A percentile compares a stretch with the other conserved stretches of the same genome.
phyloP scores from a whole-genome alignment of 75 land plant species.

The Cryptomeria japonica region DNA sequence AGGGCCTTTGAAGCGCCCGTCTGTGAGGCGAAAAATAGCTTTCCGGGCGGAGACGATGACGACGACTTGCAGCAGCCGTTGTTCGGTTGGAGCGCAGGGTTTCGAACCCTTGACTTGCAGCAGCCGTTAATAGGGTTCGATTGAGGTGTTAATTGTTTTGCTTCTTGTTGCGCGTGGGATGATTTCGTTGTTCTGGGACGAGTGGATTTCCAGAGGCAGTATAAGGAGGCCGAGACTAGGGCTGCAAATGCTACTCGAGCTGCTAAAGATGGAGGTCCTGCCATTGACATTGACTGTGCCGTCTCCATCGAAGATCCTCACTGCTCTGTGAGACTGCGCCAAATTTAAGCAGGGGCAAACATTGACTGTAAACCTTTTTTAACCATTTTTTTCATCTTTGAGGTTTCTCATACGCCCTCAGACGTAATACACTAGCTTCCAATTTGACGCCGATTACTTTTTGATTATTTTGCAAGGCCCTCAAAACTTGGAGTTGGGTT shows the following conservation, averaged over 20 bases:
- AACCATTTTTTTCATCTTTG: not conserved
- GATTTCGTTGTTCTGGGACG: conserved; percentile 33
- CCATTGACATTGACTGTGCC: not conserved
- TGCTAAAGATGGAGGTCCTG: not conserved
- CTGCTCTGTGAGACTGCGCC: not conserved
- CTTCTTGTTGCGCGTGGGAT: not conserved
- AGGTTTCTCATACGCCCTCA: no score
- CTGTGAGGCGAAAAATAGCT: conserved; percentile 75
- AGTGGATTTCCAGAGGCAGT: conserved; percentile 51
- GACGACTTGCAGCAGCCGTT: not conserved
- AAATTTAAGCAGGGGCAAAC: no score
- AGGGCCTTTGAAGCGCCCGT: conserved; percentile 74
- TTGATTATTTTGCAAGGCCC: no score
- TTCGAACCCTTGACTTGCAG: not conserved
- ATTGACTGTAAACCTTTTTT: not conserved
- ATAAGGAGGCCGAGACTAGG: conserved; percentile 46
- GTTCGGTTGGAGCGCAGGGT: not conserved
- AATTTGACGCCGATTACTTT: no score
- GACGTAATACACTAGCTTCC: no score
- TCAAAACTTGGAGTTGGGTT: no score
- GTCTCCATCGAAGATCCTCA: not conserved
- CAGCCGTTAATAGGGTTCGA: conserved; percentile 3
- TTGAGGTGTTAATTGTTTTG: not conserved
- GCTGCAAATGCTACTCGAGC: conserved; percentile 16
- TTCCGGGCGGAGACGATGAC: conserved; percentile 16